Evolutionary conservation across 192 early-diverging fungal species (phyloP), one percentile per base, ranked within the genome.

Genomic region (Coemansia sp.): DNA sequence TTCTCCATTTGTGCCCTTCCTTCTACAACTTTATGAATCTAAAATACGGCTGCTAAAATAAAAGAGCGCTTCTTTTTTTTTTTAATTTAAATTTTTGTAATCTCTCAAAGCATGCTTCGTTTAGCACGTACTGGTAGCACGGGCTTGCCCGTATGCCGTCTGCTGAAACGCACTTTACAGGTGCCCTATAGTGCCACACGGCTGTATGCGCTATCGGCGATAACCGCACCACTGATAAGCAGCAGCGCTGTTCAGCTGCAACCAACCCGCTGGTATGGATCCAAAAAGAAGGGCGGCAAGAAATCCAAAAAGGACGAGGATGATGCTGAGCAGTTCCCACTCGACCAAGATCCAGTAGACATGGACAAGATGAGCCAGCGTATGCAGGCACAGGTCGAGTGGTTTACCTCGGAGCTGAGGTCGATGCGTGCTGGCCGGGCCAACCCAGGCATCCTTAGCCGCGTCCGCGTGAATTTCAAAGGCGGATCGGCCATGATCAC

Each of bases 391-490:
- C 76, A 75, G 9, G 50, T 87, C 6, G 81, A 83, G 38, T 55
- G 80, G 10, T 73, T 92, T n/a, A 80, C 84, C 57, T 76, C 70
- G 30, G 88, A 90, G 60, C 81, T 90, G 41, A 74, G 70, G 53
- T 63, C 79, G 3, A 68, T 91, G 64, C 66, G 86, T 18, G 72
- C 82, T 12, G 91, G 91, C 11, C 74, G 87, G 20, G 91, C 88
- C 8, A 90, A 82, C 61, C 91, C 91, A 39, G 85, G 83, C 0
- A 72, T 93, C n/a, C 66, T 93, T 58, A 88, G 90, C 55, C 64
- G 78, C 11, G 80, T 93, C 3, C 72, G 66, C 41, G 86, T 93
- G 12, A 61, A 72, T 39, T 63, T 88, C 36, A 80, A 86, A 41
- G 60, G 67, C 20, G 72, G 68, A 11, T 79, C 77, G 16, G 82